Evolutionary conservation across 2,329 filamentous ascomycete genomes (phyloP).

Genomic region (Fusarium sublunatum): DNA sequence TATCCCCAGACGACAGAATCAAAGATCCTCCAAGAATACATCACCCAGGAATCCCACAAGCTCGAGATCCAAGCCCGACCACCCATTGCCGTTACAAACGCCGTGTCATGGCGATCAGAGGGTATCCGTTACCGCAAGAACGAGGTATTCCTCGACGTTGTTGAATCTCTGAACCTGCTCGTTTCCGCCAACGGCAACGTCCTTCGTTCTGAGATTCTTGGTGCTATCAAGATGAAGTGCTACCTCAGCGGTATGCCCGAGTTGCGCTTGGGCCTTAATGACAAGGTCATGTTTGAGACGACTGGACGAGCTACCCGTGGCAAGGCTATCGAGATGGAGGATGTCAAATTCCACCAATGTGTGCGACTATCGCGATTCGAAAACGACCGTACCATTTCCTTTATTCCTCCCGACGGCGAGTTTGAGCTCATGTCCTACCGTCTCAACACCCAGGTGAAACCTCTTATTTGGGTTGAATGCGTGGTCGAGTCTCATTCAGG

Average conservation of each 20-base stretch:
- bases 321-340: constrained; percentile 99
- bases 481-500: constrained; percentile 96
- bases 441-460: constrained; percentile 97
- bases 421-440: constrained; percentile 99
- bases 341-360: constrained; percentile 99
- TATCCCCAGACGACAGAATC: constrained; percentile 98
- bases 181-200: constrained; percentile 96
- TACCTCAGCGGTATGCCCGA: constrained; percentile 99
- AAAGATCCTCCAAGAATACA: constrained; percentile 99
- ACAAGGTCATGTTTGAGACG: constrained; percentile 99
- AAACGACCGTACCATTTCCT: constrained; percentile 98
- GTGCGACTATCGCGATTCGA: constrained; percentile 96
- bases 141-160: constrained; percentile 97
- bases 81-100: constrained; percentile 97
- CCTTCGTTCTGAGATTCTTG: constrained; percentile 93
- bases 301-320: constrained; percentile 93
- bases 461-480: constrained; percentile 98
- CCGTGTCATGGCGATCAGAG: constrained; percentile 97
- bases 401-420: constrained; percentile 97
- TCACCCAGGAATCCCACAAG: constrained; percentile 99
- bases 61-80: constrained; percentile 95
- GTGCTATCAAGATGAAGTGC: constrained; percentile 99
- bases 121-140: constrained; percentile 99
- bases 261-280: constrained; percentile 91
- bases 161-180: constrained; percentile 95